Evolutionary conservation across 306 rosid species (phyloP), one percentile per base, ranked within the genome.

Genomic region (Lathyrus sativus): DNA sequence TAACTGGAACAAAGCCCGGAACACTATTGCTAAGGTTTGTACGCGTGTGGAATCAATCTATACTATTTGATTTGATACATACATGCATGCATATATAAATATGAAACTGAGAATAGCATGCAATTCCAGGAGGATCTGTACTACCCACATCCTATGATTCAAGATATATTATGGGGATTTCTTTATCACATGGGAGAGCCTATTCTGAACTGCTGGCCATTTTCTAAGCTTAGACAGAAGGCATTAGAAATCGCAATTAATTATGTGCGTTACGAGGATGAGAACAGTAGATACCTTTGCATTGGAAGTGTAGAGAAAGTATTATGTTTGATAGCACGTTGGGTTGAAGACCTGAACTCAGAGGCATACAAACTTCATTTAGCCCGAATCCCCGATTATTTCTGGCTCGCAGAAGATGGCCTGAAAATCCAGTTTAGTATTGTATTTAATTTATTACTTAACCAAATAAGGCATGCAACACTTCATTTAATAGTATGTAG

Each of bases 341-440:
- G 96, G 96, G 87, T 77, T 46, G 91, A 86, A 63, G 88, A 86
- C 48, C 87, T 90, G 3, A 58, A 82, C 54, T 84, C 90, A 13
- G 88, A 90, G 65, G 90, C 88, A 14, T 85, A 62, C 81, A 82
- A 86, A 76, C 84, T 77, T 84, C 96, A 90, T 67, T 75, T 87
- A 39, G 87, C 85, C 6, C 71, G 95, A 72, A 80, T 90, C 57
- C 86, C 88, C 65, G 91, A 90, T 67, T 84, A 80, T 50, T 80
- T 82, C 33, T 90, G 96, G 96, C 28, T 90, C 7, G 88, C 95
- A 22, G 95, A 90, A 83, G 96, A 90, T 31, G 96, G 96, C 79
- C 73, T 88, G 72, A 90, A 85, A 80, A 74, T 83, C 58, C 91
- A 85, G 81, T 91, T 87, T 9, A 38, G 8, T 28, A 56, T 29